Base-by-base conservation (phyloP, 257 asterid species). In the Agastache rugosa region DNA sequence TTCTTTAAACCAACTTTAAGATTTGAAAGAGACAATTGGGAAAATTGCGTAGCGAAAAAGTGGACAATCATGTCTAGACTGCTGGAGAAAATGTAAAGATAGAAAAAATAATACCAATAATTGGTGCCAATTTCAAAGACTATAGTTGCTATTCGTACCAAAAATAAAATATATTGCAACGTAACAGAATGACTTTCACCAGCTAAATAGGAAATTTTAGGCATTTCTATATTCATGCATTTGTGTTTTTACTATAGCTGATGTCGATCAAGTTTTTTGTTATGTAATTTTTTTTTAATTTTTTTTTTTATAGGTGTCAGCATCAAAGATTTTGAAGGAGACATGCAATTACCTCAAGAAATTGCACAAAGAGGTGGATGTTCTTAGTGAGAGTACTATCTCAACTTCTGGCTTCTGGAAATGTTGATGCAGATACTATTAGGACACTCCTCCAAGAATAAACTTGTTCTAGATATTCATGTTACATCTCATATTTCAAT, bases 341-440 rank as follows among this genome's bases (percentile, higher is more conserved):
- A 72, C 86, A 31, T 85, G 93, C 80, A 85, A 78, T 27, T 84
- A 89, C 83, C 80, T 91, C 54, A 81, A 81, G 84, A 83, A 80
- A 74, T 82, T 91, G 86, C 88, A 89, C 3, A 89, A 72, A 73
- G 93, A 91, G 58, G 89, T 87, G 70, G 94, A 89, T 80, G 88
- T 81, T 77, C 80, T 91, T 20, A 87, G 91, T 75, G 87, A 79
- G 35, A 84, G 83, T n/a, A 59, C 79, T 91, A 1, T 83, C 94
- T 27, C 84, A 79, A 66, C 82, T 84, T 65, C 67, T 89, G 63
- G 78, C 87, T 60, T 84, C 92, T 10, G 83, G 79, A 29, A 72
- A 25, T 60, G 63, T 42, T 65, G 85, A 89, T 75, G 80, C 82
- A 44, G 78, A 79, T 65, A 59, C 73, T 63, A 76, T 91, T 22